These are phyloP conservation scores for Cicer arietinum DNA, from an alignment of 306 rosid species.

Conservation along the genomic window DNA sequence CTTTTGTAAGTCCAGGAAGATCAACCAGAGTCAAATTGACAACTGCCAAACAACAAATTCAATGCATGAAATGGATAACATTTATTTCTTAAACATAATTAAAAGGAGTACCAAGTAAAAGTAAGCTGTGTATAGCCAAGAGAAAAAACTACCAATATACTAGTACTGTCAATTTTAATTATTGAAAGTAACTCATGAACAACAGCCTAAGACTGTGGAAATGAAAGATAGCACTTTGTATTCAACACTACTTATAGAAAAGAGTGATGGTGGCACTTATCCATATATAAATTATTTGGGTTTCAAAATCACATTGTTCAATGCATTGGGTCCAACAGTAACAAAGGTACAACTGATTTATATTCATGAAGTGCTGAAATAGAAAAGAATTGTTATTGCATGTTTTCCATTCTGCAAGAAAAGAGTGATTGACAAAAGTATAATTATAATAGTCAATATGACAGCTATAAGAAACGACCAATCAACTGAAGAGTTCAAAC, in stretches of 20 bases:
- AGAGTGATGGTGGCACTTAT: background rate
- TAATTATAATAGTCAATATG: background rate
- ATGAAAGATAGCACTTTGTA: conserved; percentile 10
- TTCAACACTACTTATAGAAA: conserved; percentile 26
- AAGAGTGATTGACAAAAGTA: conserved; percentile 24
- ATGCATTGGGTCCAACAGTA: conserved; percentile 10
- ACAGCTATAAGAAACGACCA: background rate
- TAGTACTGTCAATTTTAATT: background rate
- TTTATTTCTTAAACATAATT: background rate
- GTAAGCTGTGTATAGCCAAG: background rate
- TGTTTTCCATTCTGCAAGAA: conserved; percentile 13
- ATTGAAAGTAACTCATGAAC: conserved; percentile 11
- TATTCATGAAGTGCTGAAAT: background rate
- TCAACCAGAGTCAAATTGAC: conserved; percentile 96
- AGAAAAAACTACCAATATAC: background rate
- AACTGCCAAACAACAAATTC: conserved; percentile 68
- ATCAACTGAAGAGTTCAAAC: conserved; percentile 40
- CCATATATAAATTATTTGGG: conserved; percentile 13
- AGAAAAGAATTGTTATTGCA: conserved; percentile 10
- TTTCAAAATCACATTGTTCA: conserved; percentile 4
- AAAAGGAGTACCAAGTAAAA: background rate
- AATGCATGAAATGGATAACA: conserved; percentile 37
- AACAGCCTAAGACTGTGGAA: background rate
- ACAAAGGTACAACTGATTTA: background rate
- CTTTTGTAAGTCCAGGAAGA: conserved; percentile 98